Percentiles rank a stretch among this genome's conserved stretches.
These are phyloP conservation scores for Aspergillus tubingensis DNA, from an alignment of 2,329 filamentous ascomycete genomes.

Conservation along the genomic window DNA sequence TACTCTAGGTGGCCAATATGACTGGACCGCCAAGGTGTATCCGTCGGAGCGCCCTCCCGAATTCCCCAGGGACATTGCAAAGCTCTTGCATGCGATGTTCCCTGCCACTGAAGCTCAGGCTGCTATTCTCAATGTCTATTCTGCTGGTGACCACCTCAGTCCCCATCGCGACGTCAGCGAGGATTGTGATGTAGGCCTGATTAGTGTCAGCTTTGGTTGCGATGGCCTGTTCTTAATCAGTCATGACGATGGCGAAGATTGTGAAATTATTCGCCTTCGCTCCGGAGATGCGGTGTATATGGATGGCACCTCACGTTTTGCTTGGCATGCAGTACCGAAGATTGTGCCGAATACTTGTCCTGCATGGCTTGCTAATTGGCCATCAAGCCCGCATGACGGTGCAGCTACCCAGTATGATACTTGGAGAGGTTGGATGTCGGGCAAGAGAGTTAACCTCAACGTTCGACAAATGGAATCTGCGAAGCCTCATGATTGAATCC, in stretches of 20 bases:
- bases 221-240: conserved; percentile 87
- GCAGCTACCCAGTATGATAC: conserved; percentile 53
- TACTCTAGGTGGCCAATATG: conserved; percentile 91
- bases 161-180: conserved; percentile 94
- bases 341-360: conserved; percentile 80
- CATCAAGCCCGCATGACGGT: conserved; percentile 50
- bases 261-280: conserved; percentile 63
- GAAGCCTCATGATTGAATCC: neutral
- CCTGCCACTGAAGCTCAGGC: conserved; percentile 78
- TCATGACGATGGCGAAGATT: conserved; percentile 53
- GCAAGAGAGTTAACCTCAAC: conserved; percentile 88
- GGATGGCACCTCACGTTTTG: conserved; percentile 76
- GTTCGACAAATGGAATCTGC: conserved; percentile 73
- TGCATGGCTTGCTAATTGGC: conserved; percentile 72
- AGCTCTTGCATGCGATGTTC: conserved; percentile 69
- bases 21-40: conserved; percentile 89
- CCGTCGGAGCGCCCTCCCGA: conserved; percentile 65
- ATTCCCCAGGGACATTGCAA: conserved; percentile 74
- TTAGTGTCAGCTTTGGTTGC: conserved; percentile 87
- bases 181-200: conserved; percentile 71
- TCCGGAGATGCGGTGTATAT: conserved; percentile 93
- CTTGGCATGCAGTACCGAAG: conserved; percentile 94
- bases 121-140: conserved; percentile 92
- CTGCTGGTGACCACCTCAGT: conserved; percentile 84
- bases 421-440: conserved; percentile 86